Evolutionary conservation across 192 early-diverging fungal species (phyloP).

Genomic region (Umbelopsis vinacea): DNA sequence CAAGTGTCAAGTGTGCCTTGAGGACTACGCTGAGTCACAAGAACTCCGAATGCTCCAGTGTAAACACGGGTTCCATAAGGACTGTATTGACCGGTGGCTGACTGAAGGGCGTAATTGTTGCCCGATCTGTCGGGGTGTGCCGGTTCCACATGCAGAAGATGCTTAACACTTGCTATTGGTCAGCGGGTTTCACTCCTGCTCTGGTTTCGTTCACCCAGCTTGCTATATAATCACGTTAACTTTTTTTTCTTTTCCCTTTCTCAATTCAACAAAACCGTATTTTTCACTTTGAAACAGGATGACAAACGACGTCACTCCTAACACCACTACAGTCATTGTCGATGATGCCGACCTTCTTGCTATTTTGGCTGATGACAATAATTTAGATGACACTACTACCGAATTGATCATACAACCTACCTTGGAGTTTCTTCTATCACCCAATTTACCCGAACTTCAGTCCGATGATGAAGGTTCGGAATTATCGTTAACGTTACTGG

Average conservation of each 20-base stretch:
- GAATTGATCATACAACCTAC: not conserved
- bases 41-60: slow-evolving; percentile 52
- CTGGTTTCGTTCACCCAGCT: too few species aligned
- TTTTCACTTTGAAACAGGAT: not conserved
- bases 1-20: slow-evolving; percentile 55
- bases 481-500: not conserved
- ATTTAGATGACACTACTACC: not conserved
- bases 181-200: too few species aligned
- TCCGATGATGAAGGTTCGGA: slow-evolving; percentile 9
- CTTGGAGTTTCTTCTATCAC: not conserved
- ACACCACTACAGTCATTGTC: not conserved
- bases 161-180: not conserved
- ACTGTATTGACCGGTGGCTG: slow-evolving; percentile 60
- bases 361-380: not conserved
- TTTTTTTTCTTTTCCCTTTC: not conserved
- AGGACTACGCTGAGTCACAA: slow-evolving; percentile 54
- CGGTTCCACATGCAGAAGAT: slow-evolving; percentile 33
- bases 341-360: not conserved
- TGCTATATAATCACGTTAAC: not conserved
- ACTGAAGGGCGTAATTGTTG: slow-evolving; percentile 53
- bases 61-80: slow-evolving; percentile 56
- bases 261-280: not conserved
- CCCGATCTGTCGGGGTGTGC: slow-evolving; percentile 58
- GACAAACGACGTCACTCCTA: not conserved
- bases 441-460: not conserved